phyloP scores from a whole-genome alignment of 805 yeast genomes.

The Candida mattraensis region DNA sequence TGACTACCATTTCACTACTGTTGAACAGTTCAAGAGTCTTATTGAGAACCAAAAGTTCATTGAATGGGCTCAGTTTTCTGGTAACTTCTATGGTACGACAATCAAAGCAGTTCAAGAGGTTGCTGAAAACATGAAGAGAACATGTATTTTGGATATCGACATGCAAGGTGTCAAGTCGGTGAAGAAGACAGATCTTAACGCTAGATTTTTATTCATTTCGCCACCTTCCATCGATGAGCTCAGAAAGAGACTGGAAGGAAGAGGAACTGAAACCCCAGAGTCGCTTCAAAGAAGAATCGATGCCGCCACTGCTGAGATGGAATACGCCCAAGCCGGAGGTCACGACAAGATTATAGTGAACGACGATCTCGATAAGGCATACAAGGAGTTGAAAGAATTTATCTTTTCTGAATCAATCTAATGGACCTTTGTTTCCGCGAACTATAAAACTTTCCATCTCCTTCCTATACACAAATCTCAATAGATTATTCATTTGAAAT shows the following conservation, averaged over 20 bases:
- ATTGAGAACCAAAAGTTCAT: conserved; percentile 77
- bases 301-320: conserved; percentile 89
- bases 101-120: conserved; percentile 81
- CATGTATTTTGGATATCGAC: conserved; percentile 94
- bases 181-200: conserved; percentile 76
- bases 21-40: conserved; percentile 74
- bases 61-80: conserved; percentile 98
- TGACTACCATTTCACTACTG: conserved; percentile 85
- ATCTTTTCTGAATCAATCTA: conserved; percentile 47
- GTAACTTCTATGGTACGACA: conserved; percentile 96
- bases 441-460: not conserved
- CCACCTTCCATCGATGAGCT: conserved; percentile 90
- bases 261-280: conserved; percentile 95
- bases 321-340: conserved; percentile 85
- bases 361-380: conserved; percentile 89
- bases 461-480: too few species aligned
- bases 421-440: not conserved
- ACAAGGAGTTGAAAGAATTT: conserved; percentile 74
- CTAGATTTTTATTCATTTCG: conserved; percentile 81
- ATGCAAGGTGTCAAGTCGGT: conserved; percentile 98
- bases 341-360: conserved; percentile 89
- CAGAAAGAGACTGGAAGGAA: conserved; percentile 69
- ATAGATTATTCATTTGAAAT: too few species aligned
- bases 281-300: conserved; percentile 77
- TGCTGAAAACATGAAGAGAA: conserved; percentile 55